Evolutionary conservation across 1,284 basidiomycete species (phyloP), one percentile per base, ranked within the genome.

Genomic region (Sanghuangporus baumii): DNA sequence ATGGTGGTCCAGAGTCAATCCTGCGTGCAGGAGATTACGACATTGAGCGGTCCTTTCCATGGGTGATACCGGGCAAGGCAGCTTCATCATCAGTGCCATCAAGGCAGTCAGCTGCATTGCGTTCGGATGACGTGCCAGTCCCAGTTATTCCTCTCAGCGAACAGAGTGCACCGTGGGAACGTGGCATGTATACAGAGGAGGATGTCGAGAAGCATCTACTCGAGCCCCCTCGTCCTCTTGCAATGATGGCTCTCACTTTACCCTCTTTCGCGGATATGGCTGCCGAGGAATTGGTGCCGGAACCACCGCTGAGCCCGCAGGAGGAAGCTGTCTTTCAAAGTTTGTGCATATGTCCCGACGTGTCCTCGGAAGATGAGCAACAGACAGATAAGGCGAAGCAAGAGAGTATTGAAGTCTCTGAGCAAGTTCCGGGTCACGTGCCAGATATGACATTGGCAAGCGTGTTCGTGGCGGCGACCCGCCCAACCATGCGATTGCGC

Each of bases 281-380:
- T 43, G n/a, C 37, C 26, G 56, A 59, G 18, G 43, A 26, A 8
- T 7, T 12, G 8, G 51, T 48, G 37, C 38, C 47, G 23, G 54
- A 51, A 26, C 57, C 73, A 6, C 87, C 87, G 31, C 76, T 89
- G 59, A 88, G 80, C 65, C 83, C 84, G n/a, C 83, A 80, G 14
- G 87, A 89, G 67, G 82, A 86, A 69, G 84, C 86, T 70, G 83
- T 89, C 57, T 89, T 89, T 73, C 82, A 77, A 48, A 78, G 79
- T 56, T 71, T 89, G 31, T 89, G 85, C 67, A 75, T 80, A 36
- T 78, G 79, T 61, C 77, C 62, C 16, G 62, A 63, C 11, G 57
- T 46, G 46, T 56, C 20, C 38, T 23, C 16, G 65, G 51, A 55
- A 20, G 40, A 40, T 26, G 40, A 62, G n/a, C 7, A 7, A n/a